Percentiles rank a stretch among this genome's conserved stretches.
Evolutionary conservation across 768 basidiomycete species (phyloP).

Genomic region (Tulasnella sp.): DNA sequence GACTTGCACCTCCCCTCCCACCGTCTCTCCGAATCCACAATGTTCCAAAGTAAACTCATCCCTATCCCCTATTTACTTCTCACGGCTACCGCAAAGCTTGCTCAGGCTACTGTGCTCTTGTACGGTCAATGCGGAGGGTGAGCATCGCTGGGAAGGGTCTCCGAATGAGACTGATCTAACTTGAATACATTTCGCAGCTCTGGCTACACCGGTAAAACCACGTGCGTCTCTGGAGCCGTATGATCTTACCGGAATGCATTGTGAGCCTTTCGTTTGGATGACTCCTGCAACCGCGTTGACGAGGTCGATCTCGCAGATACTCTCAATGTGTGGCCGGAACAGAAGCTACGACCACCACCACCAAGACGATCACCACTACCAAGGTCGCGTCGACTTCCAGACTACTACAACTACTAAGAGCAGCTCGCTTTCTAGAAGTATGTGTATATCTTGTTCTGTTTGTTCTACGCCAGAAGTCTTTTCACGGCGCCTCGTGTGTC

Average conservation of each 20-base stretch:
- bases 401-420: background rate
- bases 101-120: background rate
- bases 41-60: background rate
- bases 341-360: background rate
- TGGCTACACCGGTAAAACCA: background rate
- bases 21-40: background rate
- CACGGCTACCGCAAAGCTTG: background rate
- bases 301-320: background rate
- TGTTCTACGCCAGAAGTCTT: too few species aligned
- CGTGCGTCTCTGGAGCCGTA: background rate
- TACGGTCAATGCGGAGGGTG: background rate
- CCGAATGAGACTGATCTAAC: background rate
- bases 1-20: background rate
- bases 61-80: background rate
- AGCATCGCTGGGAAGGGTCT: background rate
- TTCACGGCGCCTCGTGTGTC: too few species aligned
- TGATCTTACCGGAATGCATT: background rate
- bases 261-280: background rate
- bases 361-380: background rate
- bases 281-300: too few species aligned
- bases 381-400: background rate
- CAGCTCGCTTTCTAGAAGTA: too few species aligned
- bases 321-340: background rate
- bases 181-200: background rate
- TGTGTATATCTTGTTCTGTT: too few species aligned